Evolutionary conservation across 2,329 filamentous ascomycete species (phyloP), one percentile per base, ranked within the genome.

Genomic region (Monilinia vaccinii-corymbosi): DNA sequence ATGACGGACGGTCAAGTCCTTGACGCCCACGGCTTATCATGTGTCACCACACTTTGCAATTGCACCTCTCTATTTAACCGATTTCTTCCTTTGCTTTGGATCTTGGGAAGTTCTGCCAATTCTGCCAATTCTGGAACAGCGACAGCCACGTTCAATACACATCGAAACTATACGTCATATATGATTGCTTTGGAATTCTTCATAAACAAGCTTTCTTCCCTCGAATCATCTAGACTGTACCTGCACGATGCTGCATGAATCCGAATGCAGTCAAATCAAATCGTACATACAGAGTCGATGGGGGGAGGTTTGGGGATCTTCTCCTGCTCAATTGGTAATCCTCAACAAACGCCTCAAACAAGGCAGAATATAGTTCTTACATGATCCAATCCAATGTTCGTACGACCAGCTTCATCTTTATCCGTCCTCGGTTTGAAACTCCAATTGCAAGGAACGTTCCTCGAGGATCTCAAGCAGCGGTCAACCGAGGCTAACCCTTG

Each of bases 201-300:
- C 34, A n/a, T n/a, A 58, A 44, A 58, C 36, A 58, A 58, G 56
- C 56, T 51, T 51, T 58, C 14, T n/a, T 34, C n/a, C 13, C 46
- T 4, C 1, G 6, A 10, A 42, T 36, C 44, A 44, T 51, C 52
- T 55, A 28, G 51, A 53, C 9, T n/a, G 36, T 51, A 58, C 56
- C 59, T 61, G 53, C 59, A 58, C 42, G 55, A 47, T 61, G 21
- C 42, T 58, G 55, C 60, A 58, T 42, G n/a, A 16, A 21, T 46
- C 18, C 32, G 9, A 61, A 61, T 51, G 42, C 48, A 42, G 47
- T 21, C 21, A 36, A 11, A 61, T 21, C 21, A 36, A 11, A 61
- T 58, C 48, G 28, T 61, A 16, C 48, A 58, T 51, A 31, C 42
- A 44, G 36, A 38, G 13, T 16, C 31, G 36, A 36, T 31, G 36